These are phyloP conservation scores for Curvularia hawaiiensis DNA, from an alignment of 2,329 filamentous ascomycete species.

Conservation along the genomic window DNA sequence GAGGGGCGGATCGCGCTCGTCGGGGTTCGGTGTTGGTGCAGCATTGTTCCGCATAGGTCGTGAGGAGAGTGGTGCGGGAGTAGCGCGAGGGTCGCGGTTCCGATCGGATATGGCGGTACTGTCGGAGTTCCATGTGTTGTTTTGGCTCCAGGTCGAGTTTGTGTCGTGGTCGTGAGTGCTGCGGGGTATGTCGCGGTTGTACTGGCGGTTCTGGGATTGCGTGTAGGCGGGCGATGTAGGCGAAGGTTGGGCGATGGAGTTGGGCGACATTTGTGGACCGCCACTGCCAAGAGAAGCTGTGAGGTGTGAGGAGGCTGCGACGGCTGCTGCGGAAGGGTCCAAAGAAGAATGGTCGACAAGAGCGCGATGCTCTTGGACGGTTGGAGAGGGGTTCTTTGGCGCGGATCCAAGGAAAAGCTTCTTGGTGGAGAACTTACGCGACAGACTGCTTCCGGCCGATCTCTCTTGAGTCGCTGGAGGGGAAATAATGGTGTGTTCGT, in stretches of 20 bases:
- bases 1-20: constrained; percentile 44
- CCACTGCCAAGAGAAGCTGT: constrained; percentile 54
- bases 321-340: constrained; percentile 57
- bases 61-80: constrained; percentile 38
- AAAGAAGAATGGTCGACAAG: constrained; percentile 51
- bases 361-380: constrained; percentile 52
- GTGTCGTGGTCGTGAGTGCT: constrained; percentile 41
- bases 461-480: constrained; percentile 43
- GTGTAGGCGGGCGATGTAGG: constrained; percentile 58
- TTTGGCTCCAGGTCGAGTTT: constrained; percentile 37
- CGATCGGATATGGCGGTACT: constrained; percentile 34
- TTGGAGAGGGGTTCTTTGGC: constrained; percentile 58
- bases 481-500: constrained; percentile 44
- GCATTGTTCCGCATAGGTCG: constrained; percentile 39
- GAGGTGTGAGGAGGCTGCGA: constrained; percentile 57
- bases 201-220: constrained; percentile 38
- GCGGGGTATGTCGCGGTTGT: constrained; percentile 40
- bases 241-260: constrained; percentile 51
- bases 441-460: constrained; percentile 53
- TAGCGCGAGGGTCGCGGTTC: constrained; percentile 40
- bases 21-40: constrained; percentile 36
- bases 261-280: constrained; percentile 49
- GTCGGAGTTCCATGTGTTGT: constrained; percentile 39
- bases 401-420: constrained; percentile 56
- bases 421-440: constrained; percentile 59